Base-by-base conservation (phyloP, 1,284 basidiomycete genomes). In the Pseudozyma sp. region DNA sequence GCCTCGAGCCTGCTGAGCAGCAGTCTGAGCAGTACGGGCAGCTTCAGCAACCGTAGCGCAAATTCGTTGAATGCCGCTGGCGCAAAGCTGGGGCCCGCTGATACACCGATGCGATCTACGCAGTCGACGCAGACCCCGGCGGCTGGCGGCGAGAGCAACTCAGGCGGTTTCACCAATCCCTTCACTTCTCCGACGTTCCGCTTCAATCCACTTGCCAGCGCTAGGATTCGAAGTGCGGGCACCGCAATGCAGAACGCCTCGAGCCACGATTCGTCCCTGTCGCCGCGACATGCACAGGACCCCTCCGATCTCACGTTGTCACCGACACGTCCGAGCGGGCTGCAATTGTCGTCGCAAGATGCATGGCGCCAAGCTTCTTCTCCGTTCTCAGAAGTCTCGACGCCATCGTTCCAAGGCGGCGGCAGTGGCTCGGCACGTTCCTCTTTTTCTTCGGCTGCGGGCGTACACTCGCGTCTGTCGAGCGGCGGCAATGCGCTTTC, bases 291-390 rank as follows among this genome's bases (percentile, higher is more conserved):
- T 7, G 35, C 44, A 48, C 44, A 47, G 2, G 61, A 64, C 9
- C n/a, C 24, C 19, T 17, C 39, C 17, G 58, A 68, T 29, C 62
- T 37, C 8, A 33, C 46, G 4, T 40, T 56, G 9, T 56, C 61
- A 7, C 67, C 67, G 0, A 51, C 67, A 7, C 51, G 67, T 14
- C 49, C 45, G 6, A 35, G 30, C 1, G 42, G 19, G 29, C 9
- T 68, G 58, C 58, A 68, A 35, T 35, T 68, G 10, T 52, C 53
- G 7, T 51, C 56, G 33, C 44, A 57, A 13, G 69, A 67, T 29
- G 54, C 63, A 7, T 73, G 70, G 70, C 57, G 70, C 31, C 69
- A 72, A 49, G 57, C 53, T 9, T 71, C 68, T 13, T 75, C 68
- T 46, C 68, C 73, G 5, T 75, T 68, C 14, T 68, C 64, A 7